Conservation (phyloP, 1,284 basidiomycete species). For the Meira miltonrushii region DNA sequence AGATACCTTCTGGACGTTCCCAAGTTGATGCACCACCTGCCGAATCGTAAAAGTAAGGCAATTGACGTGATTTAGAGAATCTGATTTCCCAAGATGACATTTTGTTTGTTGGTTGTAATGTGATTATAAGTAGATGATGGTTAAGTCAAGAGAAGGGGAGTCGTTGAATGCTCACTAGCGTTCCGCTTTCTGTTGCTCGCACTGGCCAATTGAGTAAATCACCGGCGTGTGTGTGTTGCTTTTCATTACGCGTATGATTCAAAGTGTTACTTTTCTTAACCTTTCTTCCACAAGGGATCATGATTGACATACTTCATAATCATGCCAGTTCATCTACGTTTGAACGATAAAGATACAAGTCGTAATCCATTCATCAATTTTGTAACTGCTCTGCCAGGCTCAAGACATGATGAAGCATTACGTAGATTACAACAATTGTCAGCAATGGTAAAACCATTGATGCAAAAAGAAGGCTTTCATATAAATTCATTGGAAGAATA, state of each 20-base stretch:
- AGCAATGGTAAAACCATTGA: constrained; percentile 37
- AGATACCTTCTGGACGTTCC: constrained; percentile 70
- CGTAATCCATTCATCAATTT: constrained; percentile 41
- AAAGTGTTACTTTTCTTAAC: constrained; percentile 43
- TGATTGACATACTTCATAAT: constrained; percentile 40
- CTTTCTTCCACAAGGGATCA: constrained; percentile 36
- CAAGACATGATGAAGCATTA: constrained; percentile 23
- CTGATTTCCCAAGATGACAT: constrained; percentile 45
- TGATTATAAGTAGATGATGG: neutral
- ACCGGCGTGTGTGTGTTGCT: neutral
- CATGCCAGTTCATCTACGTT: constrained; percentile 26
- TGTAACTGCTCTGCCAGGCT: constrained; percentile 28
- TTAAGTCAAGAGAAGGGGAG: neutral
- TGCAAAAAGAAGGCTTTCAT: constrained; percentile 35
- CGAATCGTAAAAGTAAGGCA: constrained; percentile 85
- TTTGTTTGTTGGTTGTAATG: constrained; percentile 7
- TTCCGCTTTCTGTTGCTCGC: neutral
- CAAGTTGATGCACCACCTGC: constrained; percentile 70
- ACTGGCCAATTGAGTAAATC: neutral
- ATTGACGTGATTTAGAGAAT: constrained; percentile 68
- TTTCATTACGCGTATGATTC: constrained; percentile 10
- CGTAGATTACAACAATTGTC: constrained; percentile 28
- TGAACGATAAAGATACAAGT: constrained; percentile 34
- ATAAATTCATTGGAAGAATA: constrained; percentile 42
- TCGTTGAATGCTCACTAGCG: neutral